Base-by-base conservation (phyloP, 768 basidiomycete genomes). In the Chalciporus sphaerocephalus region DNA sequence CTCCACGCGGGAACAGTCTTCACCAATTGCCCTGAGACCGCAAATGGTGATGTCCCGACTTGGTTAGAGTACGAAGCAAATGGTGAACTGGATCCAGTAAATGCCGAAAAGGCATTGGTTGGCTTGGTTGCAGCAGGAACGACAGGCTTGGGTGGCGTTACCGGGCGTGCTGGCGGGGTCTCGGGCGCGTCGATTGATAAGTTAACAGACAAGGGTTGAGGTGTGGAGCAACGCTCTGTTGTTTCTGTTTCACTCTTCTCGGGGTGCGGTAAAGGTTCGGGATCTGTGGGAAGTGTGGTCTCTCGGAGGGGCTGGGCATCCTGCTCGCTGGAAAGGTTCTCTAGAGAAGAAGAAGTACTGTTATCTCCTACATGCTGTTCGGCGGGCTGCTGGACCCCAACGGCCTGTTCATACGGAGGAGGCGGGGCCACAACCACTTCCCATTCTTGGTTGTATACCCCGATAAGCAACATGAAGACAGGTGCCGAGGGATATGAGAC, bases 41-140 rank as follows among this genome's bases (percentile, higher is more conserved):
- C 42, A 44, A 64, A 64, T 1, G 65, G 57, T 2, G 63, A 61
- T 4, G 43, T 24, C 7, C 57, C 59, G 12, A 53, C 52, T 23
- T 51, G 32, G 17, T 48, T 60, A 7, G 66, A 53, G 38, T 62
- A 68, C 22, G 58, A 62, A 22, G 54, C 41, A 20, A 71, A 72
- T 5, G 70, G 59, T 15, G 73, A 71, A 5, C 58, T 47, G 8
- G 65, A 57, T 12, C 64, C 58, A 13, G 67, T 60, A 44, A 72
- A 74, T 13, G 68, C 60, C 16, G 72, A 69, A 48, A 74, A 74
- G n/a, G 69, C 63, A 32, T 60, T 64, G 13, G 48, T 37, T 4
- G 54, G 13, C 37, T 23, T 49, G 2, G 17, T 20, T 27, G 52
- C 44, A 22, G 45, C 27, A 23, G 55, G 46, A 42, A 41, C 24